phyloP scores from a whole-genome alignment of 352 stramenopile genomes.

The Phytophthora boehmeriae region DNA sequence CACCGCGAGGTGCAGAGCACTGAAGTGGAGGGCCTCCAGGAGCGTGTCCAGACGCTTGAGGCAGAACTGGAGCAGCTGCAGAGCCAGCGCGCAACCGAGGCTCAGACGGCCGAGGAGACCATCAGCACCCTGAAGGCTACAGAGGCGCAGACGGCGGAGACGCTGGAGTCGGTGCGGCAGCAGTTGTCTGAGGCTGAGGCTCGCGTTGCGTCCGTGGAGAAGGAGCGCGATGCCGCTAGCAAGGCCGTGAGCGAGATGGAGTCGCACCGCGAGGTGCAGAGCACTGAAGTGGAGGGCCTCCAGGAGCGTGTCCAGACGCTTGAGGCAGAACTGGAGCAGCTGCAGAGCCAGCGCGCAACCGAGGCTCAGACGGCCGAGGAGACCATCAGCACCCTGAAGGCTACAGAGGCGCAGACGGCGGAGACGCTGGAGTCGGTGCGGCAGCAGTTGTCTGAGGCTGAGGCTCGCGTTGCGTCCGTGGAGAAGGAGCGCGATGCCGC shows the following conservation, averaged over 20 bases:
- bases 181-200: constrained; percentile 2
- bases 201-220: not conserved
- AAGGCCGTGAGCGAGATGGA: constrained; percentile 5
- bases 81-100: not conserved
- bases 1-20: not conserved
- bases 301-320: constrained; percentile 10
- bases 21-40: constrained; percentile 1
- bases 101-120: constrained; percentile 1
- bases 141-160: not conserved
- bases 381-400: not conserved
- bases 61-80: not conserved
- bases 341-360: not conserved
- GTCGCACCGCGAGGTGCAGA: not conserved
- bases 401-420: not conserved
- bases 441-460: constrained; percentile 5
- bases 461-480: constrained; percentile 1
- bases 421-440: constrained; percentile 2
- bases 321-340: not conserved
- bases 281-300: not conserved
- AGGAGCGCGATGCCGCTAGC: constrained; percentile 1
- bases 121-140: not conserved
- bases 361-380: constrained; percentile 1
- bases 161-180: constrained; percentile 7
- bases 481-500: not conserved
- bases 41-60: constrained; percentile 10